Conservation (phyloP, 192 early-diverging fungal genomes). For the Kappamyces sp. region DNA sequence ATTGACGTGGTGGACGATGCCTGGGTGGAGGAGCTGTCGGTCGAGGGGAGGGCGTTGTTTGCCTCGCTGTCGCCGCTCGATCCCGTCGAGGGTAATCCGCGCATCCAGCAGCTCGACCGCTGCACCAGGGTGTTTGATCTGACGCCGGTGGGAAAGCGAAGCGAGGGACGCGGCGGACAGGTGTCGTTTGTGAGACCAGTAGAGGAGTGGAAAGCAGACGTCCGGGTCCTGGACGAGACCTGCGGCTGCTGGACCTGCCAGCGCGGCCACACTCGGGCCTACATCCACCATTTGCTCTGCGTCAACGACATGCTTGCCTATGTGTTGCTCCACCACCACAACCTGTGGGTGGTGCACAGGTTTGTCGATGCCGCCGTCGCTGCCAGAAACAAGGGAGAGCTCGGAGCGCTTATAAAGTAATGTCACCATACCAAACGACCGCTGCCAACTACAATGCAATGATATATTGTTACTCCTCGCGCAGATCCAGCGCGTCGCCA, state of each 20-base stretch:
- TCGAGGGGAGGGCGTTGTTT: conserved; percentile 1
- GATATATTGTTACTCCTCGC: neutral
- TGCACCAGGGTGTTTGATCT: conserved; percentile 1
- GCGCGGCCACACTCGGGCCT: conserved; percentile 6
- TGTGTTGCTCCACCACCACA: conserved; percentile 5
- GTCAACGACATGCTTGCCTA: conserved; percentile 11
- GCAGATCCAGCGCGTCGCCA: conserved; percentile 9
- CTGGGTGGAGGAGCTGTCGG: conserved; percentile 7
- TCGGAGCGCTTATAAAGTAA: too few relatives aligned
- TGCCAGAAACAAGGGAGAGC: too few relatives aligned
- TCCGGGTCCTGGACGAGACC: neutral
- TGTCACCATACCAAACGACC: too few relatives aligned
- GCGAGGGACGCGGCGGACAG: neutral
- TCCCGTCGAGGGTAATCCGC: neutral
- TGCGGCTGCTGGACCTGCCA: conserved; percentile 9
- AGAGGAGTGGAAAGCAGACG: conserved; percentile 6
- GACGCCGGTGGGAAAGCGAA: neutral
- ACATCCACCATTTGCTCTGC: conserved; percentile 9
- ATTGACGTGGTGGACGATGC: neutral
- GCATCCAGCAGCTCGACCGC: neutral
- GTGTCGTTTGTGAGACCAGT: neutral
- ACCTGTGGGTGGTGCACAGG: neutral
- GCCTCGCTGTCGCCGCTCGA: neutral
- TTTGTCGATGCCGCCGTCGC: neutral
- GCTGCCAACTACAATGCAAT: neutral